A percentile compares a stretch with the other conserved stretches of the same genome.
phyloP scores from a whole-genome alignment of 2,329 filamentous ascomycete species.

The Paraconiothyrium brasiliense region DNA sequence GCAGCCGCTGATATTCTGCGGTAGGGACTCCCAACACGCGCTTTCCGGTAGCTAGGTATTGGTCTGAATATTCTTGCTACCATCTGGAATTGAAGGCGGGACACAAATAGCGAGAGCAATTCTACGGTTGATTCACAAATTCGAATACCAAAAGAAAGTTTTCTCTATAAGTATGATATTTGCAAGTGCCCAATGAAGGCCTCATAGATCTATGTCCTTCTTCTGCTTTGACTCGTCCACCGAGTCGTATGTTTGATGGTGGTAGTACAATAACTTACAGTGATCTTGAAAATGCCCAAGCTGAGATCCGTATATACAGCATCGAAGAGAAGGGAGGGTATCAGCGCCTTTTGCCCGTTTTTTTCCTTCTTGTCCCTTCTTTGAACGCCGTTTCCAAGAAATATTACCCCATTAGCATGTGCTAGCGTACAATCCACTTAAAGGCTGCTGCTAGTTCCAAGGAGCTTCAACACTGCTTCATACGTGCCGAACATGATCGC shows the following conservation, averaged over 20 bases:
- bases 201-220: background rate
- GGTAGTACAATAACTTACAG: constrained; percentile 14
- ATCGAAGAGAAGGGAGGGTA: constrained; percentile 15
- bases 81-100: background rate
- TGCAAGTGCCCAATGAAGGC: background rate
- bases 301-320: constrained; percentile 10
- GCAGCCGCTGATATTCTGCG: background rate
- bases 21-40: background rate
- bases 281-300: background rate
- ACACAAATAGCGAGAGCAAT: background rate
- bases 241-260: background rate
- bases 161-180: background rate
- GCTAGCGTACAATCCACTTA: constrained; percentile 18
- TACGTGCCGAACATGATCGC: constrained; percentile 97
- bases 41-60: background rate
- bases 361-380: background rate
- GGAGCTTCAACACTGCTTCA: constrained; percentile 59
- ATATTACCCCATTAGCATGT: background rate
- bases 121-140: background rate
- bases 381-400: constrained; percentile 16
- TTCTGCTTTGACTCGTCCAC: background rate
- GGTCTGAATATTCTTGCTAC: background rate
- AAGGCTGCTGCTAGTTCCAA: constrained; percentile 56
- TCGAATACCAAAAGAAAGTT: background rate
- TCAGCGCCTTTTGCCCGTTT: constrained; percentile 7